These are phyloP conservation scores for Metarhizium anisopliae DNA, from an alignment of 2,329 filamentous ascomycete species.

Conservation along the genomic window DNA sequence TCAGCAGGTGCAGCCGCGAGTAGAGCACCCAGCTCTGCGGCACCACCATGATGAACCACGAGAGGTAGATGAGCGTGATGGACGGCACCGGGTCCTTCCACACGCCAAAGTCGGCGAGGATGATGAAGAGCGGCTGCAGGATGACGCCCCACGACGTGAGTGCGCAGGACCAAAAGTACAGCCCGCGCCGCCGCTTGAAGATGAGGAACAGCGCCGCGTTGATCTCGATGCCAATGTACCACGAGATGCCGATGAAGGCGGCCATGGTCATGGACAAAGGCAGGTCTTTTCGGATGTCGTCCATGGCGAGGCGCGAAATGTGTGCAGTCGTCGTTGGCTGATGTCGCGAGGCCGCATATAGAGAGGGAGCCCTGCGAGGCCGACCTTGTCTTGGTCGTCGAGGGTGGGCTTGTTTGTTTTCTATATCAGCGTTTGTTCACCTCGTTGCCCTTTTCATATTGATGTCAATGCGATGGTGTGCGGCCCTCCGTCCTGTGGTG, in stretches of 20 bases:
- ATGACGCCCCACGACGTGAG: constrained; percentile 19
- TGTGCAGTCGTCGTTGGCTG: not conserved
- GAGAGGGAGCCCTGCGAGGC: too few species aligned
- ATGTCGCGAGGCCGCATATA: too few species aligned
- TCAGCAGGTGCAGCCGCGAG: constrained; percentile 50
- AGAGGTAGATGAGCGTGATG: constrained; percentile 12
- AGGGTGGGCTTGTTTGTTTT: too few species aligned
- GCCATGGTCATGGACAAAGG: constrained; percentile 24
- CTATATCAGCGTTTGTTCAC: too few species aligned
- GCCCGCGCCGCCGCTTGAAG: constrained; percentile 19
- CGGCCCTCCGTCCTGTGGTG: too few species aligned
- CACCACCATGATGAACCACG: constrained; percentile 39
- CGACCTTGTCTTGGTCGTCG: too few species aligned
- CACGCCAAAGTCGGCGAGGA: constrained; percentile 26
- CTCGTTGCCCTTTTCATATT: too few species aligned
- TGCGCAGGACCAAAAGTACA: constrained; percentile 26
- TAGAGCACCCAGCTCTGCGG: constrained; percentile 51
- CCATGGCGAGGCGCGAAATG: constrained; percentile 2
- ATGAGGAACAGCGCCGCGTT: constrained; percentile 18
- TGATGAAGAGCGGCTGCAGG: constrained; percentile 30
- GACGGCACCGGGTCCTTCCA: constrained; percentile 8
- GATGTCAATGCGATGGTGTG: too few species aligned
- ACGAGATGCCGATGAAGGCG: constrained; percentile 26
- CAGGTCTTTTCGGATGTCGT: constrained; percentile 12
- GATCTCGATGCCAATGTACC: constrained; percentile 21